phyloP scores from a whole-genome alignment of 2,329 filamentous ascomycete genomes.

The Pleomassaria siparia region DNA sequence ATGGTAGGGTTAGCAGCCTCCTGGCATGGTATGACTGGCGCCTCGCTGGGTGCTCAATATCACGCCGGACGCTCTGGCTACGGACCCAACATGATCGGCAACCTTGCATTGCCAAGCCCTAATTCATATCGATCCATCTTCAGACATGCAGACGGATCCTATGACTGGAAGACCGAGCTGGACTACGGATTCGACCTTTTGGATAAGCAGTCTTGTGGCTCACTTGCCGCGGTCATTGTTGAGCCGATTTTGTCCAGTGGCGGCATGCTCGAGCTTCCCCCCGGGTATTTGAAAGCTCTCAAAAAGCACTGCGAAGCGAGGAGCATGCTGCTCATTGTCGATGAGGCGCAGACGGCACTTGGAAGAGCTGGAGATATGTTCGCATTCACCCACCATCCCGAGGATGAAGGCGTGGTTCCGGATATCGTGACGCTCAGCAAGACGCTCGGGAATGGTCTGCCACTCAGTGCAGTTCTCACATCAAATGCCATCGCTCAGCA shows the following conservation, averaged over 20 bases:
- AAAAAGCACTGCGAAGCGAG: slow-evolving; percentile 44
- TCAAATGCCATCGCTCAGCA: slow-evolving; percentile 55
- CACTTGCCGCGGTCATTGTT: slow-evolving; percentile 63
- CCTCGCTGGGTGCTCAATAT: slow-evolving; percentile 56
- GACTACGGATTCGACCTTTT: slow-evolving; percentile 64
- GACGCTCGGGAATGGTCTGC: slow-evolving; percentile 62
- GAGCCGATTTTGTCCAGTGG: slow-evolving; percentile 62
- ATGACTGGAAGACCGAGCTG: slow-evolving; percentile 68
- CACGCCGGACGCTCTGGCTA: slow-evolving; percentile 53
- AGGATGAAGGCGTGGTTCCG: slow-evolving; percentile 47
- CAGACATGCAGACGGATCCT: slow-evolving; percentile 58
- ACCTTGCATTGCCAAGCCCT: slow-evolving; percentile 60
- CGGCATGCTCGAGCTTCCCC: slow-evolving; percentile 62
- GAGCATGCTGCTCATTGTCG: slow-evolving; percentile 40
- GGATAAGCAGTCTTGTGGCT: slow-evolving; percentile 61
- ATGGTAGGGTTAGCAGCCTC: slow-evolving; percentile 61
- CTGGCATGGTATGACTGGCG: slow-evolving; percentile 64
- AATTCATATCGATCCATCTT: slow-evolving; percentile 65
- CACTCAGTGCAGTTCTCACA: slow-evolving; percentile 60
- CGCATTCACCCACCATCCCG: slow-evolving; percentile 59
- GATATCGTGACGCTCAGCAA: slow-evolving; percentile 64
- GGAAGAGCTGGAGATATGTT: slow-evolving; percentile 55
- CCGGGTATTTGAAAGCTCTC: slow-evolving; percentile 60
- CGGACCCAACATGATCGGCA: slow-evolving; percentile 46
- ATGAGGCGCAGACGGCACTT: slow-evolving; percentile 42